Conservation (phyloP, 2,329 filamentous ascomycete genomes). For the Shiraia bambusicola region DNA sequence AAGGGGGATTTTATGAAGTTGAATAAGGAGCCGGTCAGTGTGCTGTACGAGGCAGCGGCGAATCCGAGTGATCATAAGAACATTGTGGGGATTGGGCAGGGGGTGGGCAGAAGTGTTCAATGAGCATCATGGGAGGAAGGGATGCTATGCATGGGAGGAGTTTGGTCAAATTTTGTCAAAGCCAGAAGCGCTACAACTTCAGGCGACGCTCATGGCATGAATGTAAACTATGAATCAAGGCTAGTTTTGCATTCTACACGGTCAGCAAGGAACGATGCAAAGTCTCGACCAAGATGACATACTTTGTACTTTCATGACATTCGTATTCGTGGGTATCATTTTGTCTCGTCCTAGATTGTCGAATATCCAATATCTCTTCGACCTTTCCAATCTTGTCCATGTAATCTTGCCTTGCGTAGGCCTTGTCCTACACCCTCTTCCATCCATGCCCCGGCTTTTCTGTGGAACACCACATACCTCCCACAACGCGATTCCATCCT, state of each 20-base stretch:
- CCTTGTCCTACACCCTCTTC: not conserved
- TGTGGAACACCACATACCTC: not conserved
- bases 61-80: conserved; percentile 83
- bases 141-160: not conserved
- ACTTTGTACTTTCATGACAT: conserved; percentile 3
- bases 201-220: not conserved
- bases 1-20: conserved; percentile 91
- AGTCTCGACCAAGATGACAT: conserved; percentile 6
- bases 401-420: not conserved
- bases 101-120: conserved; percentile 40
- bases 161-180: not conserved
- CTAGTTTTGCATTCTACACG: not conserved
- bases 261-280: conserved; percentile 1
- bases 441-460: too few relatives aligned
- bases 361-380: not conserved
- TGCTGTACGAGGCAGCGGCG: conserved; percentile 90
- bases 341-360: not conserved
- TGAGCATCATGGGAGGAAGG: conserved; percentile 8
- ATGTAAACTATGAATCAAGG: not conserved
- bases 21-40: conserved; percentile 78
- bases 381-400: not conserved
- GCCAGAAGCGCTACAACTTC: not conserved
- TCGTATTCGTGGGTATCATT: conserved; percentile 14
- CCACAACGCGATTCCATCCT: not conserved
- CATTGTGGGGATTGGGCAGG: conserved; percentile 43